A percentile compares a stretch with the other conserved stretches of the same genome.
These are phyloP conservation scores for Russula ochroleuca DNA, from an alignment of 768 basidiomycete genomes.

Conservation along the genomic window DNA sequence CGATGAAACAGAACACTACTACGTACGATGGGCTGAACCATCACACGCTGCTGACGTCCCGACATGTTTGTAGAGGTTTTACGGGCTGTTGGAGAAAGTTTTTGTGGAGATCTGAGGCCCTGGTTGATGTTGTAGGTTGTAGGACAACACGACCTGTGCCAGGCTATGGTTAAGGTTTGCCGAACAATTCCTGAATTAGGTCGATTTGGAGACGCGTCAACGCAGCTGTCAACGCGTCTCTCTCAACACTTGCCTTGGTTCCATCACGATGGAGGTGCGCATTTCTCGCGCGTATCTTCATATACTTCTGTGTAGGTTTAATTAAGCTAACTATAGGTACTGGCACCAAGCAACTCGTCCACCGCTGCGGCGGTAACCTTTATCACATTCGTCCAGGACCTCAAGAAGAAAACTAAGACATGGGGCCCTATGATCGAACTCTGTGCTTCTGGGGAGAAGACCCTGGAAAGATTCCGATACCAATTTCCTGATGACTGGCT, in stretches of 20 bases:
- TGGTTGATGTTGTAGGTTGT: conserved; percentile 1
- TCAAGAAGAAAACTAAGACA: conserved; percentile 93
- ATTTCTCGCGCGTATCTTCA: conserved; percentile 3
- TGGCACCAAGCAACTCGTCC: conserved; percentile 79
- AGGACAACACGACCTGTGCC: not conserved
- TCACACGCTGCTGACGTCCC: conserved; percentile 89
- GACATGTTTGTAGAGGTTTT: conserved; percentile 59
- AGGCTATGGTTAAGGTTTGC: conserved; percentile 20
- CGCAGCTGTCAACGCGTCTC: conserved; percentile 10
- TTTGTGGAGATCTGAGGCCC: not conserved
- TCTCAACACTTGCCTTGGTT: conserved; percentile 22
- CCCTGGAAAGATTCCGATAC: conserved; percentile 92
- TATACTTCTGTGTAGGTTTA: conserved; percentile 10
- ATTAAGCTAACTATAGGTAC: conserved; percentile 28
- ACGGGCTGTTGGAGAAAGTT: not conserved
- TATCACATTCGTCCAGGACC: conserved; percentile 98
- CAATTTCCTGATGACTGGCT: conserved; percentile 98
- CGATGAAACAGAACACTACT: not conserved
- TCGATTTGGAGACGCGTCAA: conserved; percentile 25
- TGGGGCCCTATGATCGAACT: conserved; percentile 97
- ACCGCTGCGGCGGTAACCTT: conserved; percentile 98
- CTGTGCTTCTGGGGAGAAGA: conserved; percentile 94
- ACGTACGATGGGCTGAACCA: conserved; percentile 99
- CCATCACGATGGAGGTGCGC: conserved; percentile 37
- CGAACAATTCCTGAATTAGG: conserved; percentile 3